Evolutionary conservation across 768 basidiomycete species (phyloP).

Genomic region (Mycena crocata): DNA sequence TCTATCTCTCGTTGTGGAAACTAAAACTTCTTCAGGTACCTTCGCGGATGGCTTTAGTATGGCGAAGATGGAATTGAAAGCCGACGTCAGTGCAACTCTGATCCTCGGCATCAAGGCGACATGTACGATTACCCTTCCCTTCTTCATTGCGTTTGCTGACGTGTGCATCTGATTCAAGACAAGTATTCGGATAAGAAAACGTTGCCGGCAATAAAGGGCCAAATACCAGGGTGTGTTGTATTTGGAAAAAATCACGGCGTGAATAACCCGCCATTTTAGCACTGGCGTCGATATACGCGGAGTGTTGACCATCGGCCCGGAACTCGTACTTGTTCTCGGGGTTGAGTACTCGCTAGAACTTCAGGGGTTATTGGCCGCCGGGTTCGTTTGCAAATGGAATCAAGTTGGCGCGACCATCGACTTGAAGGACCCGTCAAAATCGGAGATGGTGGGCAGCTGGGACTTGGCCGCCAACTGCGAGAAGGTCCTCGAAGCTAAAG

Average conservation of each 20-base stretch:
- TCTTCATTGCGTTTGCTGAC: not conserved
- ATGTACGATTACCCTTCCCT: not conserved
- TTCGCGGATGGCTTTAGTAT: not conserved
- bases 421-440: not conserved
- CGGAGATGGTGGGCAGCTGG: not conserved
- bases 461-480: no score
- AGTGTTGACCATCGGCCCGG: not conserved
- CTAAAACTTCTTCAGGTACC: not conserved
- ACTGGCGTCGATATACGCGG: not conserved
- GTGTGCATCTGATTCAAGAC: not conserved
- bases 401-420: not conserved
- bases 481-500: no score
- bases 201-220: no score
- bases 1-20: not conserved
- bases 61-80: not conserved
- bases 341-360: not conserved
- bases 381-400: not conserved
- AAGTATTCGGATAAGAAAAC: no score
- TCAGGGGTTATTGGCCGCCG: not conserved
- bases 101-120: not conserved
- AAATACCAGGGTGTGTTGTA: no score
- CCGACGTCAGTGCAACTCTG: not conserved
- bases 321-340: not conserved
- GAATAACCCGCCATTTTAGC: no score
- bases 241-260: no score